Base-by-base conservation (phyloP, 2,329 filamentous ascomycete genomes). In the Hypoxylon sp. region DNA sequence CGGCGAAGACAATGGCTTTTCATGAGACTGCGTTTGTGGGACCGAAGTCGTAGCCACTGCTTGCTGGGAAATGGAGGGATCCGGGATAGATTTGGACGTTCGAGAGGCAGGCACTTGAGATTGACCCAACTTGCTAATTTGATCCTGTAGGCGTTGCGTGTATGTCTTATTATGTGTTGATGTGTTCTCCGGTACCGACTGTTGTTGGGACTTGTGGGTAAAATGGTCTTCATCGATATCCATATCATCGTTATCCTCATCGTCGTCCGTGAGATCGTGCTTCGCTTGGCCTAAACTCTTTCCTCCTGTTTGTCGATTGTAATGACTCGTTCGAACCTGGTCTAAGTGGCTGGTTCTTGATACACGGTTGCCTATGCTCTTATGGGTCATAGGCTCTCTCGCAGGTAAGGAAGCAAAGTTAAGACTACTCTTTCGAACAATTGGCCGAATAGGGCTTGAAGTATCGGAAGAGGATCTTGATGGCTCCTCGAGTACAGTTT, bases 341-440 rank as follows among this genome's bases (percentile, higher is more conserved):
- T 96, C 90, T 25, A 92, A 69, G 60, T 96, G 88, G 64, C 90
- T 96, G 5, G 84, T 89, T 53, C 90, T 80, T 15, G 90, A 92
- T 41, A 83, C 74, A 38, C 90, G 80, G 13, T 81, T 79, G 11
- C 87, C 91, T 65, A 91, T 83, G 68, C 89, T 95, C 73, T 92
- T 93, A 69, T 95, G 95, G 21, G 86, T 84, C 42, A 97, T 77
- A 25, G 93, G 93, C 66, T 97, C 93, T 55, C 94, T 83, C 2
- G 93, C 92, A 20, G 94, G 94, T 8, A 99, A 78, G 12, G 94
- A 91, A 26, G 94, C 91, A 73, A 99, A 97, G 51, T 89, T 96
- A 53, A 99, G 80, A 69, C 93, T 97, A 72, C 92, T 96, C 78
- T 97, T 97, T 53, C 93, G 87, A 60, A 95, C 82, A 20, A 90